Base-by-base conservation (phyloP, 305 asterid species). In the Andrographis paniculata region DNA sequence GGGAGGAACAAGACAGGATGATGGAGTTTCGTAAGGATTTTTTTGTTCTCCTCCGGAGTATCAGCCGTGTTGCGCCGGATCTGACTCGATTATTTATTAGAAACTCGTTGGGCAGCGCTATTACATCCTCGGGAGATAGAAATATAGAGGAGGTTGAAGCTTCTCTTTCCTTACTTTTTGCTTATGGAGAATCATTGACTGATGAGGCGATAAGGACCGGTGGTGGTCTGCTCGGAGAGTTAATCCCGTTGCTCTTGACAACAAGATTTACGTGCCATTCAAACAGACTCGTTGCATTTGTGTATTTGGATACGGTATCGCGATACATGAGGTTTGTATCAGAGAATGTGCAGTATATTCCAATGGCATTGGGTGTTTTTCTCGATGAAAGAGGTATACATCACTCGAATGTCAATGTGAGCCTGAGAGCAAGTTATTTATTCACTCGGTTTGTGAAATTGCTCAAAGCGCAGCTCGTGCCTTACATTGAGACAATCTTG, bases 381-480 rank as follows among this genome's bases (percentile, higher is more conserved):
- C 94, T 92, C 28, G 96, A 92, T 62, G 94, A 84, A 81, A 79
- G 99, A 66, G 96, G 99, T 56, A 69, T 87, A 68, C 92, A 80
- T 62, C 99, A 92, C 62, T 81, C 91, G 27, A 92, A 79, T 72
- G 50, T 64, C 60, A 73, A 71, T 56, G 95, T 87, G 39, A 72
- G 91, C 59, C 78, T 77, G 40, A 67, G 99, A 69, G 94, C 96
- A 5, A 79, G 96, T 61, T 92, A 92, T 73, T 95, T 84, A 69
- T 87, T 92, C 74, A 79, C 79, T 94, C 77, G 86, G 78, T 76
- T 76, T 61, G 99, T 92, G 71, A 92, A 76, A 68, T 58, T 79
- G 67, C 84, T 92, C 20, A 92, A 84, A 69, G 63, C 84, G 42
- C 81, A 84, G 69, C 95, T 92, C 48, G 79, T 79, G 46, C 96